Conservation (phyloP, 208 protist genomes). For the Porcisia deanei region DNA sequence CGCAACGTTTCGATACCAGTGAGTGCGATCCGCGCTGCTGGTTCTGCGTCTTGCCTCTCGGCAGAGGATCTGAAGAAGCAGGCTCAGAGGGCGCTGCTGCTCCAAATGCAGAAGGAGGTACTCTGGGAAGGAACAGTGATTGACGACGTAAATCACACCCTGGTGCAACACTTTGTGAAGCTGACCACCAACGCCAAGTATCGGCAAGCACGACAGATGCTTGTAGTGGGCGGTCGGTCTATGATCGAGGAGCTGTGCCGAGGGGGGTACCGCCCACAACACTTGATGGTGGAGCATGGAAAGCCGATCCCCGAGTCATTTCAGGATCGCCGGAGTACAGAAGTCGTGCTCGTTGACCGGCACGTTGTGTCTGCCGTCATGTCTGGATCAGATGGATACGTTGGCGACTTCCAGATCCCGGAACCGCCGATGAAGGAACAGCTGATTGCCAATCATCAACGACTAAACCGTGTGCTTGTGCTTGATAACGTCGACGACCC, state of each 20-base stretch:
- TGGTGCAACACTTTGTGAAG: slow-evolving; percentile 83
- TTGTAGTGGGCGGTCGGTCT: slow-evolving; percentile 70
- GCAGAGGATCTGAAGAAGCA: slow-evolving; percentile 68
- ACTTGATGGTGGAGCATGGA: slow-evolving; percentile 68
- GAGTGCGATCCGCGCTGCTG: slow-evolving; percentile 20
- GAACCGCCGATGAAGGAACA: slow-evolving; percentile 78
- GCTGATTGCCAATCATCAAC: slow-evolving; percentile 87
- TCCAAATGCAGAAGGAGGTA: slow-evolving; percentile 80
- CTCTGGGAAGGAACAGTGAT: slow-evolving; percentile 89
- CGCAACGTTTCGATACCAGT: slow-evolving; percentile 76
- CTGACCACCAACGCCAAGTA: slow-evolving; percentile 79
- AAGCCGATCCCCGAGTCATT: slow-evolving; percentile 67
- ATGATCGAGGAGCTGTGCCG: slow-evolving; percentile 86
- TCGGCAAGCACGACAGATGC: slow-evolving; percentile 69
- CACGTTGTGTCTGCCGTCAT: slow-evolving; percentile 50
- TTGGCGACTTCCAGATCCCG: slow-evolving; percentile 89
- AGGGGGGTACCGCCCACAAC: slow-evolving; percentile 53
- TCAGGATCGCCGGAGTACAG: slow-evolving; percentile 26
- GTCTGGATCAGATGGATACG: slow-evolving; percentile 84
- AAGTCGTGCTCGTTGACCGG: slow-evolving; percentile 66
- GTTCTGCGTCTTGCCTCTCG: slow-evolving; percentile 26
- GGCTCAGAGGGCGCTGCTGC: slow-evolving; percentile 69
- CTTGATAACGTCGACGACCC: slow-evolving; percentile 91
- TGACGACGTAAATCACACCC: slow-evolving; percentile 56
- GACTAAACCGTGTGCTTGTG: slow-evolving; percentile 81